Conservation (phyloP, 495 filamentous ascomycete species). For the Penicillium flavigenum region DNA sequence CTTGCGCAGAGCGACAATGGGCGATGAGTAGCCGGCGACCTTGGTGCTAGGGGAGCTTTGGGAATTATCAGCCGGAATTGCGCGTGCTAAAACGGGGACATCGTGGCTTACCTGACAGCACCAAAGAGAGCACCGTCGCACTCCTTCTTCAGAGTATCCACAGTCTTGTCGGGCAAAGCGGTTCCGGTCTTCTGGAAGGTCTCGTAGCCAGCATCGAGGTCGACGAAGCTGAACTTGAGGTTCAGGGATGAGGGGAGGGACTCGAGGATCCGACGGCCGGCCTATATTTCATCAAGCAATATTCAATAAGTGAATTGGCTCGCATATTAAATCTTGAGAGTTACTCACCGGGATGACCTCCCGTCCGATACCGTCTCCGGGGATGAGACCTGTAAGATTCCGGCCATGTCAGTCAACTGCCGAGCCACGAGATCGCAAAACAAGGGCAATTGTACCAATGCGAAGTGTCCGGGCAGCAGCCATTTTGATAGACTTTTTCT, state of each 20-base stretch:
- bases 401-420: conserved; percentile 25
- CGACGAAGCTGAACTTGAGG: conserved; percentile 89
- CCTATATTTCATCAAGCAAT: conserved; percentile 42
- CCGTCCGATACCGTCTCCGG: conserved; percentile 96
- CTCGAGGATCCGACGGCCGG: conserved; percentile 86
- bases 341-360: conserved; percentile 83
- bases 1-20: conserved; percentile 96
- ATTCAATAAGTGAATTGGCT: conserved; percentile 14
- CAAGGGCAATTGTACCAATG: conserved; percentile 47
- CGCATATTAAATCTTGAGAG: conserved; percentile 13
- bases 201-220: conserved; percentile 89
- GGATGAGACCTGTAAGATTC: conserved; percentile 75
- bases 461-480: conserved; percentile 56
- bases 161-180: conserved; percentile 86
- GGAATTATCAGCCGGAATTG: conserved; percentile 5
- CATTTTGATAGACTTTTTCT: conserved; percentile 35
- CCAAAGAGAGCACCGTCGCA: conserved; percentile 97
- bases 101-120: conserved; percentile 65
- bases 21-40: conserved; percentile 92
- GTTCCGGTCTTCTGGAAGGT: conserved; percentile 85
- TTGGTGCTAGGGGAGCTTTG: conserved; percentile 75
- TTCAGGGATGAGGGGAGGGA: conserved; percentile 77
- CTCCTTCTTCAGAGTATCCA: conserved; percentile 77
- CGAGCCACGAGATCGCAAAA: conserved; percentile 4
- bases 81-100: neutral